Percentiles rank a stretch among this genome's conserved stretches.
These are phyloP conservation scores for Saturnispora dispora DNA, from an alignment of 805 yeast genomes.

Conservation along the genomic window DNA sequence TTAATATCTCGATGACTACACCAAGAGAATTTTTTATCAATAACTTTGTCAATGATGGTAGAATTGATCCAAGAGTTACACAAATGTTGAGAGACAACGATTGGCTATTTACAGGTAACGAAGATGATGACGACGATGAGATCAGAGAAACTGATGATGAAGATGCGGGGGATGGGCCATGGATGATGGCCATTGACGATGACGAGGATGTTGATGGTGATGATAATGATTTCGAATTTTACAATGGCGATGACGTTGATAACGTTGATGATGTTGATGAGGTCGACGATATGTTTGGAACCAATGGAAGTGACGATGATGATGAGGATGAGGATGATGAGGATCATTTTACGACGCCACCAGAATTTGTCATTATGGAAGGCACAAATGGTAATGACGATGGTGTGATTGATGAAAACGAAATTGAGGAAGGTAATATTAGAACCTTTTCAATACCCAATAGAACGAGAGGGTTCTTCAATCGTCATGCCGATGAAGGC, in stretches of 20 bases:
- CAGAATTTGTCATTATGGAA: neutral
- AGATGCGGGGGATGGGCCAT: constrained; percentile 15
- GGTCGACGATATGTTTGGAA: constrained; percentile 14
- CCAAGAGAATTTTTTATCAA: constrained; percentile 4
- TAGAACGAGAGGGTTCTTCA: neutral
- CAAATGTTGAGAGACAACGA: constrained; percentile 5
- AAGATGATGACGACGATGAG: constrained; percentile 14
- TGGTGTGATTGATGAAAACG: constrained; percentile 1
- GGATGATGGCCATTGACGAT: constrained; percentile 9
- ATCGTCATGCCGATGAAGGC: neutral
- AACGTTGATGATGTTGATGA: constrained; percentile 10
- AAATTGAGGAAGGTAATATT: neutral
- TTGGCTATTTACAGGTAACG: constrained; percentile 12
- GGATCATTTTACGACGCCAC: constrained; percentile 6
- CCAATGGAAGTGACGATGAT: constrained; percentile 3
- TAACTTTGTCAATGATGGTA: constrained; percentile 1
- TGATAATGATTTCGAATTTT: constrained; percentile 10
- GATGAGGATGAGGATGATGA: constrained; percentile 5
- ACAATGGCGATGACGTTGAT: constrained; percentile 10
- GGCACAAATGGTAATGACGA: neutral
- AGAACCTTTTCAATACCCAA: neutral
- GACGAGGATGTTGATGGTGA: constrained; percentile 12
- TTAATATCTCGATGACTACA: constrained; percentile 16
- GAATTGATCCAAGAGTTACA: constrained; percentile 5
- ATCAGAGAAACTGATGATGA: constrained; percentile 10